These are phyloP conservation scores for Hippophae gyantsensis DNA, from an alignment of 306 rosid species.

Conservation along the genomic window DNA sequence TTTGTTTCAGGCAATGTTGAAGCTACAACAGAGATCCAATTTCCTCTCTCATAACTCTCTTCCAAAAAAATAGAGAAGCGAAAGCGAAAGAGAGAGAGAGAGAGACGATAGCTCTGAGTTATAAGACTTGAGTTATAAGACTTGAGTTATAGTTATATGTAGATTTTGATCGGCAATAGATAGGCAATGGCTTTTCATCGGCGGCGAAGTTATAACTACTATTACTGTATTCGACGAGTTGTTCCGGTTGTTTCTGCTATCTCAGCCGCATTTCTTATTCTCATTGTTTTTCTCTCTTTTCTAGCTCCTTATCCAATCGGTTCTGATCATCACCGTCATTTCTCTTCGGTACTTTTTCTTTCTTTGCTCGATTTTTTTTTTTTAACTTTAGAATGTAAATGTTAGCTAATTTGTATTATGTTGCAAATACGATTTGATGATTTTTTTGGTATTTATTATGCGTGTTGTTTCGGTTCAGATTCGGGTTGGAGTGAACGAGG, in stretches of 20 bases:
- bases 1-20: constrained; percentile 18
- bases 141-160: too few relatives aligned
- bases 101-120: neutral
- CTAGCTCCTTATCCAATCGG: constrained; percentile 72
- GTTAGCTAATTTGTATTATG: neutral
- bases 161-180: too few relatives aligned
- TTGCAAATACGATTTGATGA: constrained; percentile 1
- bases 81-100: neutral
- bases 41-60: neutral
- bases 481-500: constrained; percentile 27
- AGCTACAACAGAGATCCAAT: constrained; percentile 6
- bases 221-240: constrained; percentile 45
- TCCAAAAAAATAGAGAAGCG: too few relatives aligned
- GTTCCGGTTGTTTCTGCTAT: constrained; percentile 59
- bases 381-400: neutral
- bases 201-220: constrained; percentile 64
- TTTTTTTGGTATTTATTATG: neutral
- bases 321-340: constrained; percentile 31
- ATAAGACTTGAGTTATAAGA: too few relatives aligned
- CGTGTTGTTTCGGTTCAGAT: constrained; percentile 29
- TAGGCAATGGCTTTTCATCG: constrained; percentile 56
- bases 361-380: constrained; percentile 1
- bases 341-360: constrained; percentile 38
- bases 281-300: constrained; percentile 69
- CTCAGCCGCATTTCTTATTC: constrained; percentile 51